Evolutionary conservation across 2,329 filamentous ascomycete species (phyloP), one percentile per base, ranked within the genome.

Genomic region (Sclerotinia borealis): DNA sequence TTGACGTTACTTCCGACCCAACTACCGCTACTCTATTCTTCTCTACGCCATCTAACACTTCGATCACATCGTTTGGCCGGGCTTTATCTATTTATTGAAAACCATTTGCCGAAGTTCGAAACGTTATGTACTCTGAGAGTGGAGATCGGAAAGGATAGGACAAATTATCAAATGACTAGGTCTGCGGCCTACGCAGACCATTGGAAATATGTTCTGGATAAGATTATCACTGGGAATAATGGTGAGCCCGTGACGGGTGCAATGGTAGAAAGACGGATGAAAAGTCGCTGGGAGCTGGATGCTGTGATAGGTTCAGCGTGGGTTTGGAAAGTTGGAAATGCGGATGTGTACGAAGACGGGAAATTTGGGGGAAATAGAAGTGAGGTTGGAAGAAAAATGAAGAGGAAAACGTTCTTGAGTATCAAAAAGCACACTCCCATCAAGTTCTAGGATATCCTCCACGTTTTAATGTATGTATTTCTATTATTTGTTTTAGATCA

Each of bases 221-320:
- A 15, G 4, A 54, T 29, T 17, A 22, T 41, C 10, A 41, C 15
- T 5, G 36, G 25, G 4, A 17, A 41, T 2, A n/a, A 55, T 29
- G 36, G 36, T 0, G 51, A 55, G 1, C 13, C 0, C 8, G 36
- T 41, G 9, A 39, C 29, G 1, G 51, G 36, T 3, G 25, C 31
- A 4, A 19, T 19, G 5, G 8, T 29, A 7, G 15, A 4, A n/a
- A 7, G 13, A 3, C 1, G n/a, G 8, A 17, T n/a, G n/a, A 0
- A 3, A 19, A 31, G 9, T 29, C 25, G n/a, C 5, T 15, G 1
- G 6, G 1, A 2, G n/a, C 36, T 9, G 1, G 2, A 17, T 29
- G 0, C 11, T 29, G 9, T 13, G 25, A 9, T 1, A 4, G 5
- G 25, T n/a, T 25, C n/a, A 15, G 17, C 25, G 1, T 55, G 51